Base-by-base conservation (phyloP, 179 eudicot species). In the Drosera spatulata region DNA sequence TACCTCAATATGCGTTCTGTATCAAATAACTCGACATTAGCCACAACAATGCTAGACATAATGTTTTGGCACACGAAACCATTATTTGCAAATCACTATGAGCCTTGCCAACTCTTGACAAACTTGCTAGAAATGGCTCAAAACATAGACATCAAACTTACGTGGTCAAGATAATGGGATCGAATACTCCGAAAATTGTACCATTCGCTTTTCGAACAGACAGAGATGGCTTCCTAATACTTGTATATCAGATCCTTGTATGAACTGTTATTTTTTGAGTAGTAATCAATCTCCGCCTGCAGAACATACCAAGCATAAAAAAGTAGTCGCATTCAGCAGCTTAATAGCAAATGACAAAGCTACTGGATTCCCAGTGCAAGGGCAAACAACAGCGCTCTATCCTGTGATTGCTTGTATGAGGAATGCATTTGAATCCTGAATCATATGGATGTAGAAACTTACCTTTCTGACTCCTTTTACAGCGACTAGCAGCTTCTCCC, bases 381-480 rank as follows among this genome's bases (percentile, higher is more conserved):
- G 49, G 49, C 10, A 6, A 6, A 10, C 49, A 45, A 10, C 7
- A 45, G 49, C 39, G 0, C 3, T 39, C 46, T 13, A 39, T 13
- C 11, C 52, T 46, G 1, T 7, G 11, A 56, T 10, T 44, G 40
- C 50, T 8, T 22, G 9, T 15, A 44, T 6, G 14, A 39, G 9
- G 7, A 61, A n/a, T 13, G 15, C 3, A 22, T 1, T 6, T 42
- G 42, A 49, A 3, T 15, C 44, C 10, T 9, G 38, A 50, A 50
- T 10, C 53, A 50, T 7, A 7, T 4, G 4, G 11, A 10, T 7
- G 13, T 10, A 50, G 11, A 12, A 12, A 38, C 50, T 50, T 80
- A 91, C 99, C 96, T 87, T 83, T 42, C 95, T 74, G 52, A 94
- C 80, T 64, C 86, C 99, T 74, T 61, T 80, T 55, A 94, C 76